Evolutionary conservation across 192 early-diverging fungal species (phyloP).

Genomic region (Rhizophagus prolifer): DNA sequence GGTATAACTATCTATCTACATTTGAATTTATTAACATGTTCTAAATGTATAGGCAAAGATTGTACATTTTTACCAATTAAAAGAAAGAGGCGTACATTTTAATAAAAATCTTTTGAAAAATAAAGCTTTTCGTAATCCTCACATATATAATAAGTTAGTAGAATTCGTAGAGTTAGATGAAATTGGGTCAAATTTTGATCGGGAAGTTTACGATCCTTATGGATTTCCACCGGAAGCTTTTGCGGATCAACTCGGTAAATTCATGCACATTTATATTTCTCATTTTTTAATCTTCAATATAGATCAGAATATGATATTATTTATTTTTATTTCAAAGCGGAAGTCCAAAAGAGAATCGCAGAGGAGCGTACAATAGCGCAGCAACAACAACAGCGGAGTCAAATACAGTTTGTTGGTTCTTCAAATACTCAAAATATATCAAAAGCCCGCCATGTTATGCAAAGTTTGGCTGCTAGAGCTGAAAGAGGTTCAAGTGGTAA

Average conservation of each 20-base stretch:
- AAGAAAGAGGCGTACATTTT: conserved; percentile 66
- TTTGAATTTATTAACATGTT: not conserved
- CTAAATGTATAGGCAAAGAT: conserved; percentile 63
- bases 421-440: conserved; percentile 16
- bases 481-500: not conserved
- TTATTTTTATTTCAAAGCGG: conserved; percentile 30
- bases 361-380: conserved; percentile 26
- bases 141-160: conserved; percentile 86
- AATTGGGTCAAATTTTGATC: conserved; percentile 74
- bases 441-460: conserved; percentile 29
- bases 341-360: conserved; percentile 21
- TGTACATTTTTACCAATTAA: conserved; percentile 67
- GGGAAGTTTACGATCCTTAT: conserved; percentile 69
- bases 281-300: not conserved
- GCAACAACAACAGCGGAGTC: conserved; percentile 22
- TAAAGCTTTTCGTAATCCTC: conserved; percentile 89
- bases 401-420: conserved; percentile 27
- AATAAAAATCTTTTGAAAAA: conserved; percentile 80
- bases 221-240: conserved; percentile 60
- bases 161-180: conserved; percentile 82
- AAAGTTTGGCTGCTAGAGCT: conserved; percentile 30
- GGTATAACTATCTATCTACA: no score
- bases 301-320: conserved; percentile 13
- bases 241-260: conserved; percentile 60
- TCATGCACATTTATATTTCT: conserved; percentile 6